Evolutionary conservation across 2,329 filamentous ascomycete genomes (phyloP).

Genomic region (Cladophialophora chaetospira): DNA sequence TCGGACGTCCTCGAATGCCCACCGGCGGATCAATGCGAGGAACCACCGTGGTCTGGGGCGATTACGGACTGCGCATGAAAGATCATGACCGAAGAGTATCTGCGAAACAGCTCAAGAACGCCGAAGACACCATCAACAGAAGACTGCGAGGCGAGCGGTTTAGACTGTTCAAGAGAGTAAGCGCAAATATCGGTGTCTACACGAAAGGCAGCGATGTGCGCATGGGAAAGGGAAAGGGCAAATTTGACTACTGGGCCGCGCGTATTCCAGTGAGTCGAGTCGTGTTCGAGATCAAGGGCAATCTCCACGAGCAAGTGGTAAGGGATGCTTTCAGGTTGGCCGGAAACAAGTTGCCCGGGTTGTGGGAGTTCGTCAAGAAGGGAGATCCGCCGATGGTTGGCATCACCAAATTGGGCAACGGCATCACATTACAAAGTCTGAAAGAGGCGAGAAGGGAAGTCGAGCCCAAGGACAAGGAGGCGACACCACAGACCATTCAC

Average conservation of each 20-base stretch:
- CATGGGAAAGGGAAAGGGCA: constrained; percentile 99
- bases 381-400: constrained; percentile 88
- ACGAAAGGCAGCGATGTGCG: constrained; percentile 93
- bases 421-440: constrained; percentile 78
- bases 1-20: constrained; percentile 82
- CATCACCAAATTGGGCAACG: constrained; percentile 81
- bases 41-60: constrained; percentile 94
- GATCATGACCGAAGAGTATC: constrained; percentile 92
- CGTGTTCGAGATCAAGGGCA: constrained; percentile 87
- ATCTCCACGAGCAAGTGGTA: constrained; percentile 91
- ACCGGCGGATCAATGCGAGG: constrained; percentile 90
- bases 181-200: constrained; percentile 93
- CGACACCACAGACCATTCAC: constrained; percentile 34
- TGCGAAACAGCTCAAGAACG: constrained; percentile 81
- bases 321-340: constrained; percentile 91
- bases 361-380: constrained; percentile 91
- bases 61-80: constrained; percentile 89
- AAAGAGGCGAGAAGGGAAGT: constrained; percentile 75
- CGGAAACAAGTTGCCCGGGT: constrained; percentile 84
- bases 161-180: constrained; percentile 85
- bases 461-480: constrained; percentile 41
- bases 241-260: constrained; percentile 94
- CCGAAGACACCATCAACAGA: constrained; percentile 89
- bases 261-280: constrained; percentile 89
- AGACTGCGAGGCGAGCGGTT: constrained; percentile 89